Evolutionary conservation across 192 early-diverging fungal genomes (phyloP).

Genomic region (Gonapodya sp.): DNA sequence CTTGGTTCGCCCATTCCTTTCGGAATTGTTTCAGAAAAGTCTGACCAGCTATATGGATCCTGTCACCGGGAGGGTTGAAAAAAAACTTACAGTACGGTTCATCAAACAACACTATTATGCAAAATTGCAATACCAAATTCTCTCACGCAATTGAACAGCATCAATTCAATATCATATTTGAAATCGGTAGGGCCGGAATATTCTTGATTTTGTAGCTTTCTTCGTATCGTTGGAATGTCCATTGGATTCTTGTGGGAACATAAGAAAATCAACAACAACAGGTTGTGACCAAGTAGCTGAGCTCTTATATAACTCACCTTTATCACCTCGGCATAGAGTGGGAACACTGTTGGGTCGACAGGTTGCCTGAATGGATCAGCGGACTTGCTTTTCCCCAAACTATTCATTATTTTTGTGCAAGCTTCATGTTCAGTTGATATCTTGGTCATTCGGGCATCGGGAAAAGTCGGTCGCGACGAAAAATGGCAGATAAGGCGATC

Average conservation of each 20-base stretch:
- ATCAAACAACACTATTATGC: neutral
- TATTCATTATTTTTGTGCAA: neutral
- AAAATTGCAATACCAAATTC: neutral
- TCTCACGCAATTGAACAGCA: constrained; percentile 1
- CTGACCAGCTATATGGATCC: neutral
- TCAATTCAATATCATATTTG: neutral
- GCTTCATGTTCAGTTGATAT: neutral
- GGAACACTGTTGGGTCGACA: neutral
- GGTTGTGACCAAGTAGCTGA: neutral
- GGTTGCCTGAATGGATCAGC: neutral
- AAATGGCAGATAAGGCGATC: neutral
- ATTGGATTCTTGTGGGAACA: neutral
- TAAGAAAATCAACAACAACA: neutral
- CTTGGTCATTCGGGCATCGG: neutral
- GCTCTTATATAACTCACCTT: neutral
- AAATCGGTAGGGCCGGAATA: neutral
- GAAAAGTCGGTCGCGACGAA: neutral
- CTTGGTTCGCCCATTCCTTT: constrained; percentile 1
- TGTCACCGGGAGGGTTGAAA: neutral
- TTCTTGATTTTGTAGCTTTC: neutral
- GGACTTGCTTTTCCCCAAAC: neutral
- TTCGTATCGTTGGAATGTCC: neutral
- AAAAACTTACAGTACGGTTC: neutral
- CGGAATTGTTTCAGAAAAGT: neutral
- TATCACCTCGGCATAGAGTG: neutral